Base-by-base conservation (phyloP, 352 stramenopile genomes). In the Phytophthora gonapodyides region DNA sequence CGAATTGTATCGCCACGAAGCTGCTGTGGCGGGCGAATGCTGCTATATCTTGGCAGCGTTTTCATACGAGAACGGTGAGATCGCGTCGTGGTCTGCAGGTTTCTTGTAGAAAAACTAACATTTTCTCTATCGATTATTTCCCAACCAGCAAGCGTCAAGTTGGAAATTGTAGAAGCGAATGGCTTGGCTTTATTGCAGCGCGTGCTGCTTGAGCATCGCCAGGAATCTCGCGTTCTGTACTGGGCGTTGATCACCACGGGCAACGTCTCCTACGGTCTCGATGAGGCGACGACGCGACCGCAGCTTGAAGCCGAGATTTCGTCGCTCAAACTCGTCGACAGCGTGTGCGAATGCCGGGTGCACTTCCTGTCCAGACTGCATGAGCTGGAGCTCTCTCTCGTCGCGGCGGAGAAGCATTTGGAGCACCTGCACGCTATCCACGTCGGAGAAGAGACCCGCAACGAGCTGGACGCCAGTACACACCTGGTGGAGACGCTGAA, bases 391-490 rank as follows among this genome's bases (percentile, higher is more conserved):
- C 53, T 86, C 27, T 74, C 75, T 5, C 48, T 86, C 8, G 45
- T 46, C 3, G 59, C 61, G 7, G 67, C 71, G 13, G 56, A 76
- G 30, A 49, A 54, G 24, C 47, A 62, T 13, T 69, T 84, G 30
- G 69, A 69, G n/a, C 60, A 58, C 10, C 50, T 90, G 24, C 61
- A 77, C 12, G 68, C 71, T 6, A 79, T 71, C n/a, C 64, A 82
- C 38, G 81, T 90, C 17, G 73, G 77, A 43, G 77, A 92, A 61
- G 75, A 84, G 57, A 87, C 84, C 57, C 83, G 79, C 36, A 92
- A 92, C 57, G 80, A 82, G 7, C 50, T 92, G 51, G 83, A 90
- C 41, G 72, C 72, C 8, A 72, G 64, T 30, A 71, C 77, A 16
- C 67, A 84, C 24, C 61, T 77, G 12, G 67, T 84, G 5, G 19